Conservation (phyloP, 1,284 basidiomycete species). For the Ganoderma lucidum region DNA sequence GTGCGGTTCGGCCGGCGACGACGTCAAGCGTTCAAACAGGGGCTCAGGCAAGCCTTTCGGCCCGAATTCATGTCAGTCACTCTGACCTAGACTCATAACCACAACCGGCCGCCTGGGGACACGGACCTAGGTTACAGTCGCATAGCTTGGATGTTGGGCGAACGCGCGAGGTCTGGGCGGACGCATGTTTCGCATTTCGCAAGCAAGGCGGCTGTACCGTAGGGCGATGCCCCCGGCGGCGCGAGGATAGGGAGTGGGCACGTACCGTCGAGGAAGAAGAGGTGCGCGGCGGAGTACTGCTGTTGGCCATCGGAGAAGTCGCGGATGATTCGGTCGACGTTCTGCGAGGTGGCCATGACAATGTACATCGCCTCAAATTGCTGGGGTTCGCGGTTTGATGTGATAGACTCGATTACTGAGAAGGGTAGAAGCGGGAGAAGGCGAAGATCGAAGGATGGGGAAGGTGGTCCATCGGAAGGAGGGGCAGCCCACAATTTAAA, state of each 20-base stretch:
- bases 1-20: slow-evolving; percentile 75
- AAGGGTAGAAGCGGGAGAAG: slow-evolving; percentile 6
- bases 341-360: slow-evolving; percentile 93
- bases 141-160: background rate
- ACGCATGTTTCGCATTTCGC: background rate
- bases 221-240: slow-evolving; percentile 14
- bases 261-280: slow-evolving; percentile 96
- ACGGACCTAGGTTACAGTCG: slow-evolving; percentile 11
- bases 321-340: slow-evolving; percentile 89
- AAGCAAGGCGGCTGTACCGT: background rate
- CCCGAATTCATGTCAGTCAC: slow-evolving; percentile 15
- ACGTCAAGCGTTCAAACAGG: slow-evolving; percentile 77
- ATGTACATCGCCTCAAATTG: slow-evolving; percentile 92
- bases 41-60: slow-evolving; percentile 72
- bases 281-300: slow-evolving; percentile 89
- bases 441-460: background rate
- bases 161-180: slow-evolving; percentile 3
- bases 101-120: slow-evolving; percentile 10
- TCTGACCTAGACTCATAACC: background rate
- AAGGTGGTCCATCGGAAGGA: background rate
- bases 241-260: slow-evolving; percentile 18
- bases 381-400: slow-evolving; percentile 78
- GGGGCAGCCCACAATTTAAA: background rate
- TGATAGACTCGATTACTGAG: slow-evolving; percentile 82
- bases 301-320: slow-evolving; percentile 77